Conservation (phyloP, 1,284 basidiomycete species). For the Malassezia obtusa region DNA sequence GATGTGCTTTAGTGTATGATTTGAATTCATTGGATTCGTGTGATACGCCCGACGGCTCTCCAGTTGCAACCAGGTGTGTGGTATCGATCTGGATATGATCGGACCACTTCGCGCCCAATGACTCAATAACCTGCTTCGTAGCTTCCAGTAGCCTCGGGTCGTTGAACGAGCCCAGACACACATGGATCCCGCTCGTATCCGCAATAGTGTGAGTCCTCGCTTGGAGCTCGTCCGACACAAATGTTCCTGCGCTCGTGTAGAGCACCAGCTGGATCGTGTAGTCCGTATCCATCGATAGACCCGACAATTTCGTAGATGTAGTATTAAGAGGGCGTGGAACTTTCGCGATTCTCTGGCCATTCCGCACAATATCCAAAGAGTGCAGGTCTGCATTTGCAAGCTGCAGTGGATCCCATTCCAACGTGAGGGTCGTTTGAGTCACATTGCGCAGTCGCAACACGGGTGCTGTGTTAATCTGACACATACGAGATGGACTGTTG, state of each 20-base stretch:
- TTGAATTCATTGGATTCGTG: background rate
- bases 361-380: constrained; percentile 43
- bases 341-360: constrained; percentile 38
- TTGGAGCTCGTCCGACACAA: constrained; percentile 31
- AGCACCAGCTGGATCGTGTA: constrained; percentile 47
- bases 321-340: constrained; percentile 42
- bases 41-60: background rate
- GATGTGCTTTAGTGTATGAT: constrained; percentile 35
- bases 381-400: constrained; percentile 38
- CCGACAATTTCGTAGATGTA: constrained; percentile 43
- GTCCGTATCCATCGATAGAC: constrained; percentile 39
- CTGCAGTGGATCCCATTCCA: constrained; percentile 42
- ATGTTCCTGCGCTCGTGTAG: constrained; percentile 40
- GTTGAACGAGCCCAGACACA: constrained; percentile 38
- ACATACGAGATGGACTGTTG: constrained; percentile 30
- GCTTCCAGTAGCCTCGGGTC: constrained; percentile 25
- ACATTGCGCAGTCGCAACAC: constrained; percentile 36
- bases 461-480: constrained; percentile 20
- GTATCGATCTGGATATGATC: constrained; percentile 73
- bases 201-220: constrained; percentile 41
- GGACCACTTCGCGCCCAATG: constrained; percentile 55
- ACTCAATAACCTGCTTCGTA: constrained; percentile 24
- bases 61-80: constrained; percentile 41
- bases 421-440: constrained; percentile 44
- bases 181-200: constrained; percentile 41